Base-by-base conservation (phyloP, 495 filamentous ascomycete species). In the Penicillium ochrochloron region DNA sequence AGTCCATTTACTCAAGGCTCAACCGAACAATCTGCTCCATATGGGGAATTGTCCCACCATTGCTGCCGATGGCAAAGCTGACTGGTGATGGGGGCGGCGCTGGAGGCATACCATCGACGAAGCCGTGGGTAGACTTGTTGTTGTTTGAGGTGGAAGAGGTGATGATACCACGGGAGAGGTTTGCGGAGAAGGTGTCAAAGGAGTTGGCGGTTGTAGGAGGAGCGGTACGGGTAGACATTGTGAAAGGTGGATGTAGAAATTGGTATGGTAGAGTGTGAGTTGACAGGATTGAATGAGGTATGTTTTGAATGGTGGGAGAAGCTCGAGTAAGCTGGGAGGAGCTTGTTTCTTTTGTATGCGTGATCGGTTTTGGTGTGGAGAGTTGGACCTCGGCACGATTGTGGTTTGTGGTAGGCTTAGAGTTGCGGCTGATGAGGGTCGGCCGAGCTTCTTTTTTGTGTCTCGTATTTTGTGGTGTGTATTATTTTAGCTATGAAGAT, bases 21-120 rank as follows among this genome's bases (percentile, higher is more conserved):
- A 73, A 29, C 29, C 56, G 62, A 23, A 64, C 62, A 25, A 73
- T 67, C n/a, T 73, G 62, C 33, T 67, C 64, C 25, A 51, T 63
- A 27, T 71, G 19, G 5, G 46, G 19, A 11, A 61, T 33, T 25
- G 60, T 66, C 44, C 67, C 64, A 5, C 67, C 61, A 14, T 63
- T 64, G 15, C 66, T 66, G 44, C 66, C 63, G 23, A 70, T 62
- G 29, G 70, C 69, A 41, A 77, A 80, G 55, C 74, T 73, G 57
- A 83, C 80, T 0, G 82, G 83, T 3, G 78, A 82, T 6, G 83
- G 83, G 19, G 82, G 82, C 8, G 82, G 83, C 7, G 71, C 71
- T 0, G 82, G 79, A 9, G 83, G 80, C 31, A 81, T 76, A 9
- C 72, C 72, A 27, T 75, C 66, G 52, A 76, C 56, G n/a, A 71